These are phyloP conservation scores for Metschnikowia henanensis DNA, from an alignment of 805 yeast species.

Conservation along the genomic window DNA sequence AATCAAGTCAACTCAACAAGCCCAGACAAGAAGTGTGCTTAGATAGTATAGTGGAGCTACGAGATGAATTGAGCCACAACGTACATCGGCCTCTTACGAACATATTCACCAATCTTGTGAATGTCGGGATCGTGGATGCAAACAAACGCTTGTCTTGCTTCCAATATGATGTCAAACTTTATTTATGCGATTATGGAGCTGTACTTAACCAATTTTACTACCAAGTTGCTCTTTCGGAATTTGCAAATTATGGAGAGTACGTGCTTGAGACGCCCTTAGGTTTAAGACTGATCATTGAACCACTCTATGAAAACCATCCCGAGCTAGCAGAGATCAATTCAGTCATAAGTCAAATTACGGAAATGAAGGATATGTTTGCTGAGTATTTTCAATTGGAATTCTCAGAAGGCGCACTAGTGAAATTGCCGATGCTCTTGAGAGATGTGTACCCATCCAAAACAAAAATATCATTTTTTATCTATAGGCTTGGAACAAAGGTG, in stretches of 20 bases:
- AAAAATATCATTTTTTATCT: slow-evolving; percentile 68
- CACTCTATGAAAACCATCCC: slow-evolving; percentile 29
- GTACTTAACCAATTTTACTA: slow-evolving; percentile 70
- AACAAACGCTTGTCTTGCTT: slow-evolving; percentile 71
- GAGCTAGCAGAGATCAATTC: slow-evolving; percentile 19
- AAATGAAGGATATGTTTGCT: slow-evolving; percentile 72
- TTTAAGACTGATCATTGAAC: slow-evolving; percentile 35
- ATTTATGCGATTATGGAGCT: slow-evolving; percentile 77
- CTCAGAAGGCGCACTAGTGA: slow-evolving; percentile 35
- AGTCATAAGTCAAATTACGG: slow-evolving; percentile 21
- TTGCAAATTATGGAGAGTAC: slow-evolving; percentile 72
- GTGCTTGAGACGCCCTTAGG: slow-evolving; percentile 23
- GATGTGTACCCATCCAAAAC: slow-evolving; percentile 60
- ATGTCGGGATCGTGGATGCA: slow-evolving; percentile 82
- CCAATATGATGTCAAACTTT: slow-evolving; percentile 78
- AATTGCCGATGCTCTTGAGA: slow-evolving; percentile 69
- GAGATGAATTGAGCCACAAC: slow-evolving; percentile 46
- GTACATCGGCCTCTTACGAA: slow-evolving; percentile 59
- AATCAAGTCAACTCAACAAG: background rate
- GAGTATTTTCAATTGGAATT: slow-evolving; percentile 65
- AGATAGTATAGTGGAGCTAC: slow-evolving; percentile 57
- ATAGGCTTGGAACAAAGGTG: slow-evolving; percentile 56
- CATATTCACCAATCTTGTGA: slow-evolving; percentile 66
- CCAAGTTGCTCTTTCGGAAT: slow-evolving; percentile 75
- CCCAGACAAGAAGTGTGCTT: slow-evolving; percentile 42